Conservation (phyloP, 1,284 basidiomycete genomes). For the Puccinia triticina region DNA sequence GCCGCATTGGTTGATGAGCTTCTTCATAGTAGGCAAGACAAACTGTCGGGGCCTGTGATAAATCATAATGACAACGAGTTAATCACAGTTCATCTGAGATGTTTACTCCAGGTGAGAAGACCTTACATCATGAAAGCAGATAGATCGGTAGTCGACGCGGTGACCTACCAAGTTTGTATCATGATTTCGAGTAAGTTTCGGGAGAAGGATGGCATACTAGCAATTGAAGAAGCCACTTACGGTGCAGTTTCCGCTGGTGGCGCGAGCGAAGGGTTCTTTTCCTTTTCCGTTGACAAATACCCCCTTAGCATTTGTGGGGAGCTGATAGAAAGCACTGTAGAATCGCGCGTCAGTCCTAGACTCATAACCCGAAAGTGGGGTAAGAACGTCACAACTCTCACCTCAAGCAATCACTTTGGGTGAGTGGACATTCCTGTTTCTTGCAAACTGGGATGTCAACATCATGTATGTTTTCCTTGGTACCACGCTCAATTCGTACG, state of each 20-base stretch:
- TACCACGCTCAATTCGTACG: background rate
- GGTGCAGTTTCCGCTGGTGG: conserved; percentile 16
- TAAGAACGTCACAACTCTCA: background rate
- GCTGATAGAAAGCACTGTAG: background rate
- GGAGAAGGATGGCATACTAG: background rate
- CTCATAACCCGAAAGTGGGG: background rate
- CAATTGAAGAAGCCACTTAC: background rate
- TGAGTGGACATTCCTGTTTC: background rate
- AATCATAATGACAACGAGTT: background rate
- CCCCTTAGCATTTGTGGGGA: background rate
- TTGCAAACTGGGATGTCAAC: conserved; percentile 1
- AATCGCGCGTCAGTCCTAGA: background rate
- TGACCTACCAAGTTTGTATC: background rate
- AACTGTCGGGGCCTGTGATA: background rate
- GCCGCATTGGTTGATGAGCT: background rate
- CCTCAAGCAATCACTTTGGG: conserved; percentile 23
- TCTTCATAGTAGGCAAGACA: background rate
- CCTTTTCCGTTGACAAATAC: background rate
- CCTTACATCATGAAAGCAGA: conserved; percentile 6
- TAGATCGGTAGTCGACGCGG: conserved; percentile 7
- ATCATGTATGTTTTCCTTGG: background rate
- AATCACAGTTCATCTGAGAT: background rate
- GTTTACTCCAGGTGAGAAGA: background rate
- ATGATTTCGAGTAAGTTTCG: background rate
- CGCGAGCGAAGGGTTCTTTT: background rate